Evolutionary conservation across 148 eudicot genomes (phyloP).

Genomic region (Amaranthus palmeri): DNA sequence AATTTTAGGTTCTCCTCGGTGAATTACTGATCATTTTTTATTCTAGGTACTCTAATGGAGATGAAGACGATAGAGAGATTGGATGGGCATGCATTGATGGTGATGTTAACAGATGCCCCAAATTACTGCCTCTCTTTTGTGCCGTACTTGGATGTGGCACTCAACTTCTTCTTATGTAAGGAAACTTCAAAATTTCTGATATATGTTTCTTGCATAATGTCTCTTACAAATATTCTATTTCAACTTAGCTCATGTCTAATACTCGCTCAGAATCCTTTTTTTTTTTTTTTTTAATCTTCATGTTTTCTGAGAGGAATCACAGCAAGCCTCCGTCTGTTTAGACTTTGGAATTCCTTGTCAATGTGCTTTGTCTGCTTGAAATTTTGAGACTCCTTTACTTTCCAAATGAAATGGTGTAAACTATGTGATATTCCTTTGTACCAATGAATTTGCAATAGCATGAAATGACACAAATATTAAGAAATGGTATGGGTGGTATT

Average conservation of each 20-base stretch:
- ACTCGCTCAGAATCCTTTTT: background rate
- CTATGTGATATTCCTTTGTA: too few relatives aligned
- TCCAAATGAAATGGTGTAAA: background rate
- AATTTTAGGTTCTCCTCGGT: slow-evolving; percentile 3
- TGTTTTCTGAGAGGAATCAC: background rate
- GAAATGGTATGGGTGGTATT: too few relatives aligned
- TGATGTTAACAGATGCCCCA: slow-evolving; percentile 65
- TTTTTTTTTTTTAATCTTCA: background rate
- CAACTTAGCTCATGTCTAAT: background rate
- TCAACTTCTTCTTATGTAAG: slow-evolving; percentile 71
- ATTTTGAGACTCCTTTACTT: background rate
- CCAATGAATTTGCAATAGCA: too few relatives aligned
- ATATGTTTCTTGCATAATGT: background rate
- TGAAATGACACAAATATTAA: too few relatives aligned
- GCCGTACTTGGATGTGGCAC: slow-evolving; percentile 79
- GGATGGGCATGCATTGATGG: slow-evolving; percentile 62
- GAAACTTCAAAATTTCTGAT: background rate
- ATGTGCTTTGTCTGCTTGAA: background rate
- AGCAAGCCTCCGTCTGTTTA: background rate
- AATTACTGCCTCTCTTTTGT: slow-evolving; percentile 54
- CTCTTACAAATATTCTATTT: background rate
- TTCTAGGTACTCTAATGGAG: slow-evolving; percentile 25
- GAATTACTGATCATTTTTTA: slow-evolving; percentile 10
- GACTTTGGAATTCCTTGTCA: background rate
- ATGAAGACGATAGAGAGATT: slow-evolving; percentile 62